These are phyloP conservation scores for Rubia balearica DNA, from an alignment of 305 asterid genomes.

Conservation along the genomic window DNA sequence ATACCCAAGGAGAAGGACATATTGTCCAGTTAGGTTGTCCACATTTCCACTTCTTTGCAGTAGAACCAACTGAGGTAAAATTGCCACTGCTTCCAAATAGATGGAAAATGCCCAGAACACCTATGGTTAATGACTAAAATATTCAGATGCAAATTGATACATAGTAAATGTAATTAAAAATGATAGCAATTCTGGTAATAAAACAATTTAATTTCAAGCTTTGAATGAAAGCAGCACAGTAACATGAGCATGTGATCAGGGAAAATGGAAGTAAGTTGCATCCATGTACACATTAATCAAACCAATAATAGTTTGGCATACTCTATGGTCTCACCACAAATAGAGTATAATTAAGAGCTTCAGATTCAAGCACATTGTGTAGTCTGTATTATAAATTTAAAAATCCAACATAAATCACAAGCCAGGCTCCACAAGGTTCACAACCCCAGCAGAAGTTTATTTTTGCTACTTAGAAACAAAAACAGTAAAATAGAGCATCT, in stretches of 20 bases:
- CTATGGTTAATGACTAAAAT: slow-evolving; percentile 30
- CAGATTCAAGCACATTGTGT: not conserved
- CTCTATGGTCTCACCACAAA: not conserved
- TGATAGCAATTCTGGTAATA: not conserved
- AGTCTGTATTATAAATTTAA: too few species aligned
- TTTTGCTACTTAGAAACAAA: too few species aligned
- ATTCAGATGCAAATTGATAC: not conserved
- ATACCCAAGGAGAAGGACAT: slow-evolving; percentile 92
- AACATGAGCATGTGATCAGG: not conserved
- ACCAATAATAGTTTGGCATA: not conserved
- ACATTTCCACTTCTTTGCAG: slow-evolving; percentile 96
- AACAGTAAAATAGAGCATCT: too few species aligned
- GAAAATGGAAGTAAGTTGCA: not conserved
- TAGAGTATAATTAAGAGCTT: not conserved
- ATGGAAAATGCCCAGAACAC: slow-evolving; percentile 88
- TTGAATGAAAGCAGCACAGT: not conserved
- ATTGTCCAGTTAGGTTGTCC: slow-evolving; percentile 93
- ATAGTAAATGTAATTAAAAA: slow-evolving; percentile 26
- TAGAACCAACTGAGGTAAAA: slow-evolving; percentile 86
- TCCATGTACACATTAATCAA: not conserved
- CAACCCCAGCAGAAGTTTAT: too few species aligned
- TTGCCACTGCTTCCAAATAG: slow-evolving; percentile 94
- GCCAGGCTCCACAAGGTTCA: too few species aligned
- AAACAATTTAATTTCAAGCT: not conserved
- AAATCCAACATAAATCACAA: too few species aligned